These are phyloP conservation scores for Pseudozyma thailandica DNA, from an alignment of 1,284 basidiomycete genomes.

Conservation along the genomic window DNA sequence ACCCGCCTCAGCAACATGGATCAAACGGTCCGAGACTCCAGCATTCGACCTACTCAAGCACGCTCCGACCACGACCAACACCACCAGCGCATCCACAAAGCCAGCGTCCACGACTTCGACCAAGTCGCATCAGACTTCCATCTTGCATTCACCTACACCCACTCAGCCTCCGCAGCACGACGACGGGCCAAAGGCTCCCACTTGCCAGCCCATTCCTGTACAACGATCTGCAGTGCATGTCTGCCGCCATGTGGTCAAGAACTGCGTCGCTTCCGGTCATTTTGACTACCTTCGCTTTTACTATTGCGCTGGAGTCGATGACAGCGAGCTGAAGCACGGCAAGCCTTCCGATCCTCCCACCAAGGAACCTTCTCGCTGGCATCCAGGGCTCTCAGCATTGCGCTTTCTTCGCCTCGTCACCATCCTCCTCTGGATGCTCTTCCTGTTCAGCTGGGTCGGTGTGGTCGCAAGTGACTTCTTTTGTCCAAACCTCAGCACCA, in stretches of 20 bases:
- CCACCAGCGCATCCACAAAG: slow-evolving; percentile 2
- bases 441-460: slow-evolving; percentile 65
- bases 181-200: slow-evolving; percentile 1
- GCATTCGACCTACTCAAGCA: slow-evolving; percentile 10
- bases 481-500: slow-evolving; percentile 64
- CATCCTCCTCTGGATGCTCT: slow-evolving; percentile 58
- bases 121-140: slow-evolving; percentile 5
- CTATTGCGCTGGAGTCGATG: slow-evolving; percentile 54
- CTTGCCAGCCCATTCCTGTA: slow-evolving; percentile 49
- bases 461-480: slow-evolving; percentile 66
- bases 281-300: slow-evolving; percentile 61
- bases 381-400: slow-evolving; percentile 30
- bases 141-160: slow-evolving; percentile 3
- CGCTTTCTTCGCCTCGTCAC: slow-evolving; percentile 27
- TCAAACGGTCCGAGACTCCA: slow-evolving; percentile 8
- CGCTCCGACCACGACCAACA: neutral
- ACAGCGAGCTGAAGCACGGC: slow-evolving; percentile 10
- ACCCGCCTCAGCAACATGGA: slow-evolving; percentile 4
- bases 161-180: slow-evolving; percentile 8
- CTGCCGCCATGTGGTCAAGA: slow-evolving; percentile 49
- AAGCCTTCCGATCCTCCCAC: slow-evolving; percentile 24
- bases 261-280: slow-evolving; percentile 54
- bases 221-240: slow-evolving; percentile 26
- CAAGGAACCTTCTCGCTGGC: slow-evolving; percentile 15
- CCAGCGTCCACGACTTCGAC: slow-evolving; percentile 6